These are phyloP conservation scores for Morella rubra DNA, from an alignment of 306 rosid genomes.

Conservation along the genomic window DNA sequence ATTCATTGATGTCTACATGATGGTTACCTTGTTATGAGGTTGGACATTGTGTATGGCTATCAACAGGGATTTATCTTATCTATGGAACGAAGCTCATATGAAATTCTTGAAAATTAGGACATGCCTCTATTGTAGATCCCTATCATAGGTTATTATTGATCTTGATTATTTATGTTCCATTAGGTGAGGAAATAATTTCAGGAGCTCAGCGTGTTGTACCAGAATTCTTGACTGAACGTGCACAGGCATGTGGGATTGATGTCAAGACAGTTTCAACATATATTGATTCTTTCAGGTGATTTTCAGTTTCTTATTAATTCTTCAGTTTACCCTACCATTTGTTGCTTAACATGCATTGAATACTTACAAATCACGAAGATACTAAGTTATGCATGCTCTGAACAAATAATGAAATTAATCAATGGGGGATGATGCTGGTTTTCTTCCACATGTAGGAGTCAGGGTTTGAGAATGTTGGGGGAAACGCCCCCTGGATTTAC, in stretches of 20 bases:
- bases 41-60: background rate
- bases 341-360: too few species aligned
- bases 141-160: background rate
- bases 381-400: background rate
- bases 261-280: conserved; percentile 70
- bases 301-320: background rate
- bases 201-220: conserved; percentile 91
- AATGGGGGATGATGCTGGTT: background rate
- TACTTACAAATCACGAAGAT: background rate
- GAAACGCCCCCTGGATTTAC: background rate
- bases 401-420: background rate
- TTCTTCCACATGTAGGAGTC: background rate
- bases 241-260: conserved; percentile 74
- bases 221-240: conserved; percentile 73
- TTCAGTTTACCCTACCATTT: background rate
- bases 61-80: background rate
- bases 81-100: background rate
- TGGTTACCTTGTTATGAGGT: too few species aligned
- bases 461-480: background rate
- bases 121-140: too few species aligned
- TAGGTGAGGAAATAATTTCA: conserved; percentile 97
- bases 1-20: too few species aligned
- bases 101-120: background rate
- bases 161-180: conserved; percentile 11
- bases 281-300: conserved; percentile 86